Evolutionary conservation across 805 yeast species (phyloP), one percentile per base, ranked within the genome.

Genomic region (Saccharomycopsis babjevae): DNA sequence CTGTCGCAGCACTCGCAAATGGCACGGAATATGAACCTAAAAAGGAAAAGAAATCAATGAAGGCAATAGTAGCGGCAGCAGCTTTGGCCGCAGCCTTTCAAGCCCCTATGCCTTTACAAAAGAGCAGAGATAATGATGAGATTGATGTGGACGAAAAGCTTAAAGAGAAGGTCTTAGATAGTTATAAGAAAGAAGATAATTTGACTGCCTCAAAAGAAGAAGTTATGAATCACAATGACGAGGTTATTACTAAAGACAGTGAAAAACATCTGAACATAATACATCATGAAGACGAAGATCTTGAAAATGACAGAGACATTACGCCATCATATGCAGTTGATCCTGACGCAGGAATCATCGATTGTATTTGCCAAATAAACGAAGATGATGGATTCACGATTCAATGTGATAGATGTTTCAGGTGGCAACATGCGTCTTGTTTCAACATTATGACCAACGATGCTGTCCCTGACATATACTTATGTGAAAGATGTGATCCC

Each of bases 341-440:
- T 65, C 88, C 89, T 4, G 96, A 92, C 70, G 79, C 93, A 1
- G 97, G 97, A 0, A 73, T 83, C 0, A 92, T 93, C 59, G 89
- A 96, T 1, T 93, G 98, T 73, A 83, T 92, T 8, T 93, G 98
- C 77, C 90, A 84, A 0, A 84, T 78, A 66, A 88, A 84, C 61
- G 96, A 89, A 63, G 97, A 90, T 73, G 94, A 93, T 67, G 97
- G 97, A 0, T 86, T 89, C 68, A 92, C 96, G 28, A 88, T 94
- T 64, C 98, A 94, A 73, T 94, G 99, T 74, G 97, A 91, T 70
- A 79, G 83, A 39, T 92, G 98, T 72, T 85, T 82, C 71, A 82
- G 96, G 64, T 92, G 97, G 97, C 97, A 92, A 70, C 98, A 92
- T 74, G 91, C 94, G 32, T 77, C 82, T n/a, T 92, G 98, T 72